phyloP scores from a whole-genome alignment of 2,329 filamentous ascomycete species.

The Aspergillus ochraceus region DNA sequence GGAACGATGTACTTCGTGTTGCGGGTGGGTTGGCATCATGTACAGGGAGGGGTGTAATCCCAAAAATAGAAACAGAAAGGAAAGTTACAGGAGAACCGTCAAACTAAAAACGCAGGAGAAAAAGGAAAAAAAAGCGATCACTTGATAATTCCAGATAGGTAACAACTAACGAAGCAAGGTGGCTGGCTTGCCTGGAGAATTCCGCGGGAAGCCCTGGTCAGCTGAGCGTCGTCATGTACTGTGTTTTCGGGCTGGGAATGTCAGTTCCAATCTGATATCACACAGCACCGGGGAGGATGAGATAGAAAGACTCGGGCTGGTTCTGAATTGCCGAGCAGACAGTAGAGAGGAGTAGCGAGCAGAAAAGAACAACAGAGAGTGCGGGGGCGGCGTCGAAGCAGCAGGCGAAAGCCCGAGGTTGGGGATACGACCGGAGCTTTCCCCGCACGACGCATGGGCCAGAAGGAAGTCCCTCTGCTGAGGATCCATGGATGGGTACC shows the following conservation, averaged over 20 bases:
- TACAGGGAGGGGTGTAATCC: background rate
- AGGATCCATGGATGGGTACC: background rate
- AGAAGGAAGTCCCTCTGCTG: too few relatives aligned
- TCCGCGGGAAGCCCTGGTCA: background rate
- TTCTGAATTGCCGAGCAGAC: too few relatives aligned
- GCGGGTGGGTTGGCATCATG: constrained; percentile 34
- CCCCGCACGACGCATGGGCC: constrained; percentile 22
- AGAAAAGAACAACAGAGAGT: too few relatives aligned
- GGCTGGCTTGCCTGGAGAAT: background rate
- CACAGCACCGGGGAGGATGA: background rate
- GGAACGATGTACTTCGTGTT: constrained; percentile 51
- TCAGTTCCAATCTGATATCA: background rate
- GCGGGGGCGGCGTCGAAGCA: too few relatives aligned
- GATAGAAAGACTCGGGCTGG: background rate
- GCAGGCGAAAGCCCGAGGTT: background rate
- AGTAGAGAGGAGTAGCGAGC: too few relatives aligned
- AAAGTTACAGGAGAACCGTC: background rate
- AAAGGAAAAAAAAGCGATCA: too few relatives aligned
- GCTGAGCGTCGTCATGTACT: background rate
- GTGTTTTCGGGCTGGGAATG: too few relatives aligned
- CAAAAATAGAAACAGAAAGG: background rate
- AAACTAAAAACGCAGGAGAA: too few relatives aligned
- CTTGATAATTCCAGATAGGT: too few relatives aligned
- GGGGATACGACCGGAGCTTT: constrained; percentile 20
- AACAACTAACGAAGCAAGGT: background rate